Conservation (phyloP, 192 early-diverging fungal species). For the Lobosporangium transversale region DNA sequence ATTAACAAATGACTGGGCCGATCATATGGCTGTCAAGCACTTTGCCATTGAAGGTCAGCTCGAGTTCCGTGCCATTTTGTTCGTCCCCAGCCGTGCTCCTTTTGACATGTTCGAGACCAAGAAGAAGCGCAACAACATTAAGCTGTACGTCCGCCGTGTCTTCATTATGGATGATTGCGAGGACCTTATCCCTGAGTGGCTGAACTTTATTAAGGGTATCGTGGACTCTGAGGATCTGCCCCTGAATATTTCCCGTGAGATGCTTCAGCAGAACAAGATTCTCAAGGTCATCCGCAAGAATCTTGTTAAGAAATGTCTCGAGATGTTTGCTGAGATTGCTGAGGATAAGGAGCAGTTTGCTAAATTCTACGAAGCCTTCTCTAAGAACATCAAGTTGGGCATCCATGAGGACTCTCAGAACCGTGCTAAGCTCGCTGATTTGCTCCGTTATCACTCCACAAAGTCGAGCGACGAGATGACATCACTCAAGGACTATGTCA, state of each 20-base stretch:
- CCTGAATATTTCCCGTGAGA: conserved; percentile 99
- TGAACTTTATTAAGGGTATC: conserved; percentile 99
- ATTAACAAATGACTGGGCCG: conserved; percentile 99
- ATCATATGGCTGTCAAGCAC: conserved; percentile 97
- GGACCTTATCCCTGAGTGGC: conserved; percentile 98
- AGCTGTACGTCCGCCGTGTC: conserved; percentile 99
- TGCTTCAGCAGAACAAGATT: conserved; percentile 99
- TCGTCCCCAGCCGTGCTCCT: conserved; percentile 95
- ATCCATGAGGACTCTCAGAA: conserved; percentile 98
- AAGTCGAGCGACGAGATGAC: conserved; percentile 96
- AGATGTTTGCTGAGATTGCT: conserved; percentile 96
- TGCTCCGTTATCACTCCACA: conserved; percentile 98
- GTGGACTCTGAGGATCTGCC: conserved; percentile 99
- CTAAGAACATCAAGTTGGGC: conserved; percentile 99
- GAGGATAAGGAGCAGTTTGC: conserved; percentile 99
- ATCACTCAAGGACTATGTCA: conserved; percentile 99
- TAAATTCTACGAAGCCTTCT: conserved; percentile 99
- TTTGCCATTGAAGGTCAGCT: conserved; percentile 99
- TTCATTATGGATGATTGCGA: conserved; percentile 99
- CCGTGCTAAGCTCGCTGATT: conserved; percentile 95
- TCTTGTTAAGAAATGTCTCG: conserved; percentile 98
- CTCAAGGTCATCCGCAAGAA: conserved; percentile 99
- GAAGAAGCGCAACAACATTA: conserved; percentile 99
- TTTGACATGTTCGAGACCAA: conserved; percentile 98
- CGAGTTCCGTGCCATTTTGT: conserved; percentile 98